Evolutionary conservation across 805 yeast genomes (phyloP), one percentile per base, ranked within the genome.

Genomic region (Saccharomycopsis amapae): DNA sequence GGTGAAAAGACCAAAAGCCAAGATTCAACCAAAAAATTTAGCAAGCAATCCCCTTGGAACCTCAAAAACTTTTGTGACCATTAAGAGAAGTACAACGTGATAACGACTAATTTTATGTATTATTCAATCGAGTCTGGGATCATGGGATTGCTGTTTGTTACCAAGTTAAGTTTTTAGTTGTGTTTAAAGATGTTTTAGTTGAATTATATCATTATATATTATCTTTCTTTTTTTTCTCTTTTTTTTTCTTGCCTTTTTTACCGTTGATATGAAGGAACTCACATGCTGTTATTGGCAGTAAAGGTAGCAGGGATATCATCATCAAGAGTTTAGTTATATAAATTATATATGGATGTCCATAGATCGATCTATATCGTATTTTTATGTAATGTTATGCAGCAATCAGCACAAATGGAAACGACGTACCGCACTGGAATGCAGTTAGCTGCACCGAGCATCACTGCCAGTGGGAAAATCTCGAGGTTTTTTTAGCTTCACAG

Each of bases 21-120:
- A 42, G 19, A 50, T 50, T 3, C 36, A 59, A 40, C 72, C 72
- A 5, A 59, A 62, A 20, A 83, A 83, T 57, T 72, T 76, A 19
- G 90, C 90, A 1, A 66, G 76, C 2, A 79, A 82, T 56, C 93
- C 93, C 6, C 61, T 83, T 45, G 77, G 75, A 41, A 79, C 85
- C 1, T 74, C 68, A 39, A 81, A 79, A 52, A 58, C 78, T 2
- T 81, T 77, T 61, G 85, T 83, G 19, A 79, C 79, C 5, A 82
- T 83, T 55, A 83, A 83, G 60, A 71, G 45, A 24, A 36, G 44
- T 6, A 26, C 24, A 4, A 40, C 5, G 19, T 31, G 22, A 40
- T 19, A 76, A 52, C 84, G 68, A 44, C 72, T 81, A 1, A 36
- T n/a, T n/a, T n/a, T n/a, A n/a, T n/a, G n/a, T n/a, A n/a, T n/a